These are phyloP conservation scores for Saccharum officinarum DNA, from an alignment of 176 grass and related monocot species.

Conservation along the genomic window DNA sequence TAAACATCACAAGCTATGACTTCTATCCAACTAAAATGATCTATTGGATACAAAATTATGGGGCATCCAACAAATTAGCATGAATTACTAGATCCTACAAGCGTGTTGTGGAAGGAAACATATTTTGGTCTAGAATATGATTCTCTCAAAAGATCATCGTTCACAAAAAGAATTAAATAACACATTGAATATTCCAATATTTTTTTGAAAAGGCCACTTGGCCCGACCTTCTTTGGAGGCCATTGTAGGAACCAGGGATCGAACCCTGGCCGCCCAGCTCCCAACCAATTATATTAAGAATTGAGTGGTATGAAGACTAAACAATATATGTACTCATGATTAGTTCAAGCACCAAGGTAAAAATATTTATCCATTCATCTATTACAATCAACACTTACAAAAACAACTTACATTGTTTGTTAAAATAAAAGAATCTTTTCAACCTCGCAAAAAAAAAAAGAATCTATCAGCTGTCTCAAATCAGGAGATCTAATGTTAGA, in stretches of 20 bases:
- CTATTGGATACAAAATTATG: neutral
- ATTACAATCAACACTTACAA: conserved; percentile 34
- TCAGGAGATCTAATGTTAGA: conserved; percentile 33
- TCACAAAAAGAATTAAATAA: neutral
- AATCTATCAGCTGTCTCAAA: conserved; percentile 1
- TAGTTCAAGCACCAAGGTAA: neutral
- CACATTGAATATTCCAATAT: neutral
- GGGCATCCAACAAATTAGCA: neutral
- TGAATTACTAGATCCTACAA: neutral
- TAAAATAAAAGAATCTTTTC: conserved; percentile 26
- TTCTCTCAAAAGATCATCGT: too few relatives aligned
- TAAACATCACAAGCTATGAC: neutral
- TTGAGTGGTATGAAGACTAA: neutral
- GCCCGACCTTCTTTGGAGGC: too few relatives aligned
- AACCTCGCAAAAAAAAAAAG: conserved; percentile 17
- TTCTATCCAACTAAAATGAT: neutral
- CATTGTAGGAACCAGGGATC: too few relatives aligned
- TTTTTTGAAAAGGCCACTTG: too few relatives aligned
- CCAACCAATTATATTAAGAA: neutral
- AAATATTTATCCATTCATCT: neutral
- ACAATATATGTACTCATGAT: neutral
- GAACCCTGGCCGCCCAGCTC: too few relatives aligned
- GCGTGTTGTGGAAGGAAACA: neutral
- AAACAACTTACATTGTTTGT: conserved; percentile 8
- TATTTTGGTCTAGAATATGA: neutral